These are phyloP conservation scores for Diplosphaera chodatii DNA, from an alignment of 139 green algal genomes.

Conservation along the genomic window DNA sequence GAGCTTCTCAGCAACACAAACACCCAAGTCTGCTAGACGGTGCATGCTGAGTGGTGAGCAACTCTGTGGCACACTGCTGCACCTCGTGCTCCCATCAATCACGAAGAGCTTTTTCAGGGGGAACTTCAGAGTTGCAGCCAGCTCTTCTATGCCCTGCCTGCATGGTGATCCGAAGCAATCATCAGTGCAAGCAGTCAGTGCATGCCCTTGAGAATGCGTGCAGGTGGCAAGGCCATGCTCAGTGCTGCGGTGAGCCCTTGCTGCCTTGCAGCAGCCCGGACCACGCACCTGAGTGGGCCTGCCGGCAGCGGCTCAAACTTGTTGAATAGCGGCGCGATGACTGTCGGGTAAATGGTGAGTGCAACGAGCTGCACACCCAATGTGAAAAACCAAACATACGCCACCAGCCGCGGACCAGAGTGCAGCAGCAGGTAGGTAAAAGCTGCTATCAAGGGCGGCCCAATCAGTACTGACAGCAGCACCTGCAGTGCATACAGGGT, in stretches of 20 bases:
- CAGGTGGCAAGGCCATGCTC: too few species aligned
- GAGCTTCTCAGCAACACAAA: too few species aligned
- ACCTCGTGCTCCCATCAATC: conserved; percentile 42
- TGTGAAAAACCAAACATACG: conserved; percentile 84
- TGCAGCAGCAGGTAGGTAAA: conserved; percentile 62
- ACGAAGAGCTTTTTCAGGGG: conserved; percentile 77
- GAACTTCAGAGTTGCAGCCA: conserved; percentile 65
- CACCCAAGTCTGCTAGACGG: too few species aligned
- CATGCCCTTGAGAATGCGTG: too few species aligned
- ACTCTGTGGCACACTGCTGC: not conserved
- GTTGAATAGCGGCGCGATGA: conserved; percentile 75
- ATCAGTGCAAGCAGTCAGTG: too few species aligned
- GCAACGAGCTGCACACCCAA: conserved; percentile 62
- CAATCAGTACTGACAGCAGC: conserved; percentile 19
- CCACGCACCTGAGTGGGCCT: conserved; percentile 33
- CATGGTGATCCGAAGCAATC: too few species aligned
- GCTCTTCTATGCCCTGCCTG: conserved; percentile 58
- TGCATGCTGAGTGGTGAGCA: too few species aligned
- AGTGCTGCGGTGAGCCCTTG: too few species aligned
- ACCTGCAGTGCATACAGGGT: too few species aligned
- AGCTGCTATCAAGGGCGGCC: conserved; percentile 63
- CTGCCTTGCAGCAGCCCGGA: too few species aligned
- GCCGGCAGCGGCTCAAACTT: conserved; percentile 65
- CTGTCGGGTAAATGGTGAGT: conserved; percentile 64
- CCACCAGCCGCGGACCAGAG: conserved; percentile 46